Evolutionary conservation across 2,329 filamentous ascomycete genomes (phyloP), one percentile per base, ranked within the genome.

Genomic region (Mycosphaerella sp.): DNA sequence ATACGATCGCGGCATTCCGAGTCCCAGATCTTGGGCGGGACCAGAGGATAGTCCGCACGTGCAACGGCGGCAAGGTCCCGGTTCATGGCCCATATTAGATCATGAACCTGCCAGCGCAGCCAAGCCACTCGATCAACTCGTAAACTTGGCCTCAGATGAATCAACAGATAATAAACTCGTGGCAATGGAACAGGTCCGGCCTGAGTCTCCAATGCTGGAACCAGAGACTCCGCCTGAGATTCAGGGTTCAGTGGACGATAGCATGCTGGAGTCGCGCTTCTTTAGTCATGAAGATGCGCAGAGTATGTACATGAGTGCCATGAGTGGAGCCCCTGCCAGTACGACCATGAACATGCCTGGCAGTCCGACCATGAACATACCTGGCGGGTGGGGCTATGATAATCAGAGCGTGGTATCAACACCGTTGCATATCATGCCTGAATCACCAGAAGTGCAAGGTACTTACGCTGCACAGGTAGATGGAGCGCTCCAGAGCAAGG

Each of bases 281-380:
- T 91, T 86, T 62, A 88, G 80, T 32, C 86, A 89, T 52, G 85
- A 89, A 55, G 86, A 91, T 56, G 87, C 86, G 0, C 83, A 88
- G 63, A 93, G 88, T 66, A 87, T 94, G 83, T 94, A 93, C 61
- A 84, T 89, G 82, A 91, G 81, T 62, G 81, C 79, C 9, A 71
- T 82, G 49, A 80, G 77, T 52, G 53, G 58, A 16, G 10, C 10
- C 13, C 30, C 30, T 12, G 13, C 10, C 5, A 59, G 53, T 46
- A 50, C 57, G 37, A 57, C 49, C 17, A 54, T 55, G 41, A 46
- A 65, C 34, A 58, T 75, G 10, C 30, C 30, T 12, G 30, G 30
- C 10, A 59, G 53, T 46, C 53, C 57, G 7, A 57, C 47, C 17
- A 54, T 56, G 42, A 46, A 65, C 35, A 58, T 75, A 39, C 72